Evolutionary conservation across 192 early-diverging fungal species (phyloP), one percentile per base, ranked within the genome.

Genomic region (Linnemannia schmuckeri): DNA sequence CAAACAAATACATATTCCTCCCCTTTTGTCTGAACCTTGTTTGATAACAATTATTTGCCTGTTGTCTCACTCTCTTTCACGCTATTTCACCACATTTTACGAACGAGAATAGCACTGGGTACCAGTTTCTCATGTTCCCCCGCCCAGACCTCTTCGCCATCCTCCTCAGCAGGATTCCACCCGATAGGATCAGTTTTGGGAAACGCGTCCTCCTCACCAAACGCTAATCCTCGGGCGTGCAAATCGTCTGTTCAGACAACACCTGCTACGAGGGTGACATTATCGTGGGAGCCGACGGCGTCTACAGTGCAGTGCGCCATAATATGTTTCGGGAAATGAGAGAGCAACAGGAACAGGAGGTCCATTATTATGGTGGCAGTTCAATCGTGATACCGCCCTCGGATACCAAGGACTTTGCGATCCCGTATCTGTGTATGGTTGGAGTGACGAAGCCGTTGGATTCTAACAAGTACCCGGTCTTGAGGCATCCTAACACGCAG

Each of bases 261-360:
- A 54, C 75, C 3, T 47, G 75, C 24, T 82, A 82, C 27, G 24
- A 33, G 9, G 81, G 81, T 1, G 81, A 82, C 35, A 77, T 82
- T 10, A 49, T 82, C 4, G 80, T 82, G 6, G 80, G 80, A 40
- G 80, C 80, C 38, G 80, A 82, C 49, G 80, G 75, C n/a, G 69
- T 75, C 22, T 72, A 82, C 70, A 63, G 52, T 35, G 73, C 52
- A 24, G 70, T 77, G 22, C 75, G 81, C 1, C 81, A 82, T 27
- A 55, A 27, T 18, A 17, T 82, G 12, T 82, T 77, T 44, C 44
- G 42, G 1, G 40, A 72, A 2, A n/a, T 82, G 35, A n/a, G 44
- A 4, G 70, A 76, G 33, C n/a, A 66, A 0, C 61, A 66, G 13
- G 27, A 66, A 33, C 61, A 66, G 4, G 61, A 66, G 8, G n/a